phyloP scores from a whole-genome alignment of 345 rosid species.

The Triadica sebifera region DNA sequence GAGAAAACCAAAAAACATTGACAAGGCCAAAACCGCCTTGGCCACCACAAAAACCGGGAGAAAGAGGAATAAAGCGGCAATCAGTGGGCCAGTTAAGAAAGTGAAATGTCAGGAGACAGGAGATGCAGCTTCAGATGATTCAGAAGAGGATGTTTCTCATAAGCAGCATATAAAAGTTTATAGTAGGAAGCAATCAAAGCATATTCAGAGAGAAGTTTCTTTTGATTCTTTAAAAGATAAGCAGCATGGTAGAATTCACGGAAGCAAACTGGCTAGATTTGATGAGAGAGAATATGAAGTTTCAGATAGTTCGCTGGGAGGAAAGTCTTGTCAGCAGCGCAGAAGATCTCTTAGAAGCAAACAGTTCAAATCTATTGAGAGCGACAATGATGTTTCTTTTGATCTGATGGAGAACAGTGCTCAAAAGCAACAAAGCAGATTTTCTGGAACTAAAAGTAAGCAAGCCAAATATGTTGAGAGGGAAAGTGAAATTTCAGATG shows the following conservation, averaged over 20 bases:
- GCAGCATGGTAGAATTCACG: conserved; percentile 22
- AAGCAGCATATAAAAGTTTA: conserved; percentile 39
- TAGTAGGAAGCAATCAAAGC: conserved; percentile 40
- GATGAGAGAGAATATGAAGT: conserved; percentile 28
- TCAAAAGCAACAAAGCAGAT: conserved; percentile 35
- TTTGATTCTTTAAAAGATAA: conserved; percentile 44
- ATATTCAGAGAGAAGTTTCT: conserved; percentile 37
- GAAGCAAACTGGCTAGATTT: conserved; percentile 30
- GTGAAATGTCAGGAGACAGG: conserved; percentile 38
- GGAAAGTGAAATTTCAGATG: conserved; percentile 37
- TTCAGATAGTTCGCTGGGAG: conserved; percentile 36
- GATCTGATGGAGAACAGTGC: conserved; percentile 36
- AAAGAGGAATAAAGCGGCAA: conserved; percentile 60
- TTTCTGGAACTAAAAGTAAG: conserved; percentile 26
- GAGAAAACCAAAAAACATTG: conserved; percentile 32
- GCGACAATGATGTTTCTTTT: conserved; percentile 50
- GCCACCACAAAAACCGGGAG: conserved; percentile 49
- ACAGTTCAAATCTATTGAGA: conserved; percentile 33
- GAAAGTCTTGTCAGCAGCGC: conserved; percentile 21
- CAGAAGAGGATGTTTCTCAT: conserved; percentile 36
- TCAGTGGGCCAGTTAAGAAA: conserved; percentile 46
- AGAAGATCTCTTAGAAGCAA: conserved; percentile 33
- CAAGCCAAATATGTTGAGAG: conserved; percentile 30
- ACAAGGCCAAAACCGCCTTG: conserved; percentile 34
- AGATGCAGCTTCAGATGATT: conserved; percentile 55